These are phyloP conservation scores for Taiozyma sp. DNA, from an alignment of 1,139 yeast species.

Conservation along the genomic window DNA sequence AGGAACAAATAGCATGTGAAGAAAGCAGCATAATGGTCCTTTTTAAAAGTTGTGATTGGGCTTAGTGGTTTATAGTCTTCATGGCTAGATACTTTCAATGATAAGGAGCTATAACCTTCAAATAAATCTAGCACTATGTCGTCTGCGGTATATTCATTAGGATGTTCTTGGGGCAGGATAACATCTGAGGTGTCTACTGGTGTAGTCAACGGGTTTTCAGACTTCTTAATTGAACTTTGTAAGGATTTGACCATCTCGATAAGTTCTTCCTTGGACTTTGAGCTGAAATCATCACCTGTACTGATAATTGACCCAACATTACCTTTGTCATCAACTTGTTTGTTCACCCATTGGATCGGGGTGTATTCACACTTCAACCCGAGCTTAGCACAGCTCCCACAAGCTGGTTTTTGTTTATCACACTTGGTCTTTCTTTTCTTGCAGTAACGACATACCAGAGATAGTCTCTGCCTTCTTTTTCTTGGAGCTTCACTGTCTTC, in stretches of 20 bases:
- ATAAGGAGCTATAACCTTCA: conserved; percentile 15
- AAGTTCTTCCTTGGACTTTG: conserved; percentile 1
- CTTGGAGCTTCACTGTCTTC: not conserved
- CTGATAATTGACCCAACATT: not conserved
- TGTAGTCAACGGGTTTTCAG: not conserved
- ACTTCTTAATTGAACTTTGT: not conserved
- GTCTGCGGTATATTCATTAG: not conserved
- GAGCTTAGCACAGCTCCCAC: conserved; percentile 26
- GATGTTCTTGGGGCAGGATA: not conserved
- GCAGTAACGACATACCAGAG: conserved; percentile 17
- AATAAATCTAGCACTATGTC: conserved; percentile 12
- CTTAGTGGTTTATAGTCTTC: conserved; percentile 19
- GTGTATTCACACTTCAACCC: conserved; percentile 20
- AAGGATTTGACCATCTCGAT: not conserved
- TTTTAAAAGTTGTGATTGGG: conserved; percentile 8
- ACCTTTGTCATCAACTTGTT: not conserved
- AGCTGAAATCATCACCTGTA: not conserved
- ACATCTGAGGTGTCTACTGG: not conserved
- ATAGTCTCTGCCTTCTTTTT: conserved; percentile 13
- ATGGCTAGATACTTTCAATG: conserved; percentile 16
- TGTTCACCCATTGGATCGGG: conserved; percentile 11
- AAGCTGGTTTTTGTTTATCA: conserved; percentile 25
- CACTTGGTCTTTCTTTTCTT: conserved; percentile 17
- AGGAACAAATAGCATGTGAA: conserved; percentile 13
- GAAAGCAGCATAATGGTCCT: conserved; percentile 16